A percentile compares a stretch with the other conserved stretches of the same genome.
Conservation (phyloP, 1,139 yeast species). For the Debaryomycetaceae sp. region DNA sequence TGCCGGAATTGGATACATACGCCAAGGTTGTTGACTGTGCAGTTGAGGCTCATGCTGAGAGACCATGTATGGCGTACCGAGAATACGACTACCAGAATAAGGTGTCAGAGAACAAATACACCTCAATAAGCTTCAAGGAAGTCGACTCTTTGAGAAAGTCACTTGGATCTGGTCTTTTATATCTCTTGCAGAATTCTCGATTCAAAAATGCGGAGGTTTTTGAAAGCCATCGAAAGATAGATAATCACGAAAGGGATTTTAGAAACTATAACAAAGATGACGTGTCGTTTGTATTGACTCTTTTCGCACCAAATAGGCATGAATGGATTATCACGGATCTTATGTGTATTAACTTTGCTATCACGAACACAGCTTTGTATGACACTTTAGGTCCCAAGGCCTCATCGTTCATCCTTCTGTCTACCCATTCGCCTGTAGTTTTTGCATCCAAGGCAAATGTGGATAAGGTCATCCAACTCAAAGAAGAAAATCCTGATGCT, state of each 20-base stretch:
- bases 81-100: conserved; percentile 28
- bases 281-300: conserved; percentile 27
- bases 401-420: conserved; percentile 24
- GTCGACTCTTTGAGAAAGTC: conserved; percentile 8
- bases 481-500: conserved; percentile 15
- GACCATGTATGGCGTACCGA: conserved; percentile 30
- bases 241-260: conserved; percentile 9
- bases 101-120: conserved; percentile 17
- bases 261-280: conserved; percentile 11
- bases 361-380: conserved; percentile 35
- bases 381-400: conserved; percentile 32
- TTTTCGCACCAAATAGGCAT: conserved; percentile 27
- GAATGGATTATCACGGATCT: conserved; percentile 38
- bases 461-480: conserved; percentile 19
- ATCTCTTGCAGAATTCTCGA: conserved; percentile 26
- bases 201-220: conserved; percentile 16
- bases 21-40: conserved; percentile 23
- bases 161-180: conserved; percentile 26
- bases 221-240: conserved; percentile 14
- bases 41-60: conserved; percentile 15
- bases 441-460: conserved; percentile 29
- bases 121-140: conserved; percentile 18
- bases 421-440: conserved; percentile 29
- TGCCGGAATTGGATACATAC: conserved; percentile 27
- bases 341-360: conserved; percentile 30